These are phyloP conservation scores for Rugonectria rugulosa DNA, from an alignment of 2,329 filamentous ascomycete genomes.

Conservation along the genomic window DNA sequence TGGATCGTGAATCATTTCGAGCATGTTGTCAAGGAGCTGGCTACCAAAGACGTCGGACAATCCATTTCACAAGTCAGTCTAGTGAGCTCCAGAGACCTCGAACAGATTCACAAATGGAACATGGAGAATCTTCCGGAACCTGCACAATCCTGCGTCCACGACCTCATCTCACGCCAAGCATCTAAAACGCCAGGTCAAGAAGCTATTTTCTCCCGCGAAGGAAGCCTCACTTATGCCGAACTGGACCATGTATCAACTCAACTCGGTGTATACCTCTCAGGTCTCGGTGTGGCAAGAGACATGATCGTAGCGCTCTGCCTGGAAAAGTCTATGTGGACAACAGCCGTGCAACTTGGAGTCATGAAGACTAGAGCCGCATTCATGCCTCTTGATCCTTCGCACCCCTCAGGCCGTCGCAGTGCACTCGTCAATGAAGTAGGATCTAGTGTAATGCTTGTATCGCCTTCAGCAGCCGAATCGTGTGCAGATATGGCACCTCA, in stretches of 20 bases:
- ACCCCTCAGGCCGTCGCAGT: constrained; percentile 20
- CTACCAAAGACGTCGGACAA: neutral
- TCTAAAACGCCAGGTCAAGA: too few relatives aligned
- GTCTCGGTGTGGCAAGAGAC: too few relatives aligned
- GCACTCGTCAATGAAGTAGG: constrained; percentile 4
- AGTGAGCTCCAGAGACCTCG: too few relatives aligned
- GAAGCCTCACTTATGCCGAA: too few relatives aligned
- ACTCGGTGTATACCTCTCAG: too few relatives aligned
- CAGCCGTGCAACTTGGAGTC: constrained; percentile 34
- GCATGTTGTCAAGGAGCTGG: constrained; percentile 2
- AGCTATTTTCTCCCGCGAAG: too few relatives aligned
- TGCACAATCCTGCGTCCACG: too few relatives aligned
- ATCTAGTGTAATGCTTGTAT: constrained; percentile 10
- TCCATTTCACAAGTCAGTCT: neutral
- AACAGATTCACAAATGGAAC: too few relatives aligned
- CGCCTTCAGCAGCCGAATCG: neutral
- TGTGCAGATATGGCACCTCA: neutral
- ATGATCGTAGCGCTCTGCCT: constrained; percentile 20
- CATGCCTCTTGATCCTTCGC: constrained; percentile 32
- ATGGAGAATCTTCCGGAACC: too few relatives aligned
- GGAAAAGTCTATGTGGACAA: constrained; percentile 34
- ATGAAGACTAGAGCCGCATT: constrained; percentile 34
- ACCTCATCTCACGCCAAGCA: too few relatives aligned
- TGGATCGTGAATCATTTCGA: neutral
- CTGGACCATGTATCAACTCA: too few relatives aligned